These are phyloP conservation scores for Coffea humblotiana DNA, from an alignment of 305 asterid genomes.

Conservation along the genomic window DNA sequence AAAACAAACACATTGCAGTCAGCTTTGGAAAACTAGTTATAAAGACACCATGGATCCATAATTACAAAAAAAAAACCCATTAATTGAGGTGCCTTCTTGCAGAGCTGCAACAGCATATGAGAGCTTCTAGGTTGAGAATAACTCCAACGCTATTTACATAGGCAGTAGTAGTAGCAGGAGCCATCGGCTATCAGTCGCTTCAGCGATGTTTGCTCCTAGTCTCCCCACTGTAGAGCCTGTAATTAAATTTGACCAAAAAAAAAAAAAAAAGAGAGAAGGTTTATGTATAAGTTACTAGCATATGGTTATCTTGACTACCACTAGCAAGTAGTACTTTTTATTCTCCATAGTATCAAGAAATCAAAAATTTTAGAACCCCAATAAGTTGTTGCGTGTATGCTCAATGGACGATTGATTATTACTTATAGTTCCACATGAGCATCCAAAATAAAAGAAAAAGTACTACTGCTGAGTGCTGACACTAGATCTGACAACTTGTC, in stretches of 20 bases:
- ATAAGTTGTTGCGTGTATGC: not conserved
- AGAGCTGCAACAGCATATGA: not conserved
- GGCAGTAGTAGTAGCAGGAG: not conserved
- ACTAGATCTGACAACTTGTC: no score
- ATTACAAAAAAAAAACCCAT: not conserved
- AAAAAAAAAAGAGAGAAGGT: not conserved
- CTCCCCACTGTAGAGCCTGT: slow-evolving; percentile 91
- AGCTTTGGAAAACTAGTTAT: not conserved
- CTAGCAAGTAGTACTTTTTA: no score
- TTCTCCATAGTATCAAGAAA: no score
- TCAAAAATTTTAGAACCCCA: not conserved
- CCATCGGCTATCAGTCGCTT: slow-evolving; percentile 9
- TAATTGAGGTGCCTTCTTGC: not conserved
- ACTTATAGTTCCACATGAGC: no score
- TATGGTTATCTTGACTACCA: not conserved
- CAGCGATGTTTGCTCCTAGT: slow-evolving; percentile 74
- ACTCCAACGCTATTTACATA: slow-evolving; percentile 36
- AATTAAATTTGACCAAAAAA: not conserved
- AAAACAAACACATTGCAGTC: not conserved
- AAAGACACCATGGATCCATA: not conserved
- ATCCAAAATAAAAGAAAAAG: no score
- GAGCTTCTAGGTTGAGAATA: not conserved
- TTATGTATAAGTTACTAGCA: no score
- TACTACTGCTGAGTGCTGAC: no score
- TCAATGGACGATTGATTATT: not conserved